phyloP scores from a whole-genome alignment of 768 basidiomycete species.

The Tricholoma sp. region DNA sequence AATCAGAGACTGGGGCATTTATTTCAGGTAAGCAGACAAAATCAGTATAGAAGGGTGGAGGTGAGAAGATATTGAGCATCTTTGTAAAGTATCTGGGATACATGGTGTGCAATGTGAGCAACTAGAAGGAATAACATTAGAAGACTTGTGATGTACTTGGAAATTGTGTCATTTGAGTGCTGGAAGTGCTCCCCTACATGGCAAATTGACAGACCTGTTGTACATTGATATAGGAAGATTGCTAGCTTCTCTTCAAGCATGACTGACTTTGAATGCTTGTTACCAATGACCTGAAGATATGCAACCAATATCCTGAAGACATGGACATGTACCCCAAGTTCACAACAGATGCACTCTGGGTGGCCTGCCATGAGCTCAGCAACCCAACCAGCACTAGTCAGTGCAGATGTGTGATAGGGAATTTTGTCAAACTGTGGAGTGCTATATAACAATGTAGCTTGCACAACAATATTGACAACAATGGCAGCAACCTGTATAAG shows the following conservation, averaged over 20 bases:
- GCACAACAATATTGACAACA: neutral
- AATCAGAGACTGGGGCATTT: neutral
- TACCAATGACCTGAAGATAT: neutral
- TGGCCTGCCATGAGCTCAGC: slow-evolving; percentile 1
- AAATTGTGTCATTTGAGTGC: neutral
- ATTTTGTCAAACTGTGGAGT: neutral
- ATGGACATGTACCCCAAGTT: neutral
- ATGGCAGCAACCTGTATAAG: neutral
- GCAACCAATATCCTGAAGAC: neutral
- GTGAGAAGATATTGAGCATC: neutral
- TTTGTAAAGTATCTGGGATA: too few relatives aligned
- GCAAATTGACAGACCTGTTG: too few relatives aligned
- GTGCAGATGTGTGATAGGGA: slow-evolving; percentile 4
- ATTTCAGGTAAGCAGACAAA: neutral
- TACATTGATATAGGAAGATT: too few relatives aligned
- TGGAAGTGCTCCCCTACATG: neutral
- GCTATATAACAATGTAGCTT: neutral
- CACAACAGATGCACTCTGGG: slow-evolving; percentile 2
- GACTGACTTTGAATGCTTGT: neutral
- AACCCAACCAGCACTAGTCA: slow-evolving; percentile 3
- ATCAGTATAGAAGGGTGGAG: neutral
- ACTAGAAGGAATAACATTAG: neutral
- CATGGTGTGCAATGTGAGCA: too few relatives aligned
- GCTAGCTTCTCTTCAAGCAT: neutral
- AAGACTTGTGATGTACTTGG: too few relatives aligned